Base-by-base conservation (phyloP, 306 rosid genomes). In the Fragaria ananassa region DNA sequence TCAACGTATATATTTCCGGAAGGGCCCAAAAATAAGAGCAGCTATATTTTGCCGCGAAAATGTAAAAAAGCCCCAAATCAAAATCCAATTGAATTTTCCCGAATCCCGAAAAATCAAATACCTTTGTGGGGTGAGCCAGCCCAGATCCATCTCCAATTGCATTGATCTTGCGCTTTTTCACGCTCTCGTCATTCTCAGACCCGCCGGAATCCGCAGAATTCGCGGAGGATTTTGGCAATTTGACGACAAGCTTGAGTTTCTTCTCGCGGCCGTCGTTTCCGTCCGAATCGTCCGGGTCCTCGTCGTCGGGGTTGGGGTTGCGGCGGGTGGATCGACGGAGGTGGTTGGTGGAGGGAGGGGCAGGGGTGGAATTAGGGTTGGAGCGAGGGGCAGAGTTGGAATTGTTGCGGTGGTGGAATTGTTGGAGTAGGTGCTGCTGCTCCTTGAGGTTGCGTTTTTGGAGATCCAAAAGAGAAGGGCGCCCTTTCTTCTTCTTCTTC, bases 401-500 rank as follows among this genome's bases (percentile, higher is more conserved):
- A 31, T 71, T 72, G 49, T 89, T 76, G 69, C 47, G 79, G 78
- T 82, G 71, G 79, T 75, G 80, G 41, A 62, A 62, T 29, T 62
- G 74, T 6, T 79, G 72, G 45, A 63, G 77, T 2, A 74, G 85
- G 8, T 65, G 79, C 34, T 84, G 81, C 23, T 88, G 83, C 44
- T 89, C 87, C 64, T 74, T 82, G 46, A 89, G 82, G 42, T 77
- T 84, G 35, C 94, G 90, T 69, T 80, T 89, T 79, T 87, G 91
- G 74, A 89, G 90, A 87, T 89, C 94, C 50, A 89, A 83, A 25
- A 89, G 90, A 83, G 91, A 89, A 18, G 94, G 94, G 68, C 91
- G 82, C 44, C 94, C 94, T 79, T 89, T 89, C 91, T 89, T 89
- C 93, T 84, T 87, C 91, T 68, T 83, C 89, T 68, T 83, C 91